A percentile compares a stretch with the other conserved stretches of the same genome.
These are phyloP conservation scores for Euphorbia celastroides DNA, from an alignment of 441 rosid genomes.

Conservation along the genomic window DNA sequence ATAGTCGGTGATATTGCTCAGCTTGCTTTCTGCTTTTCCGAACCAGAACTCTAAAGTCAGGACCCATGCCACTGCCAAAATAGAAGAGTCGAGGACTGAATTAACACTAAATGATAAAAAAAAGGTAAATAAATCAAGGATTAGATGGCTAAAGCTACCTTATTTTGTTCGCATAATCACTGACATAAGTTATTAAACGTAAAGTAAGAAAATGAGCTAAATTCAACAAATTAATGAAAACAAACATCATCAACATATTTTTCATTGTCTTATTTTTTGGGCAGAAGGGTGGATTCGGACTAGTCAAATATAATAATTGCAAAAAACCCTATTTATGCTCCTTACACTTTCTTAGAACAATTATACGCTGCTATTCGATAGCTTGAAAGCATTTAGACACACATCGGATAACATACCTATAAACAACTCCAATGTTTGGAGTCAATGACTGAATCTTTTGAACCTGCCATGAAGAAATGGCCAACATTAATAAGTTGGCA, in stretches of 20 bases:
- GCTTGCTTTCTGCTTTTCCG: constrained; percentile 99
- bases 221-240: neutral
- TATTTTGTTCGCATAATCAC: no score
- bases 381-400: neutral
- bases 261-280: neutral
- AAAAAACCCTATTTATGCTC: no score
- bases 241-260: neutral
- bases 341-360: neutral
- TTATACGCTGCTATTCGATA: neutral
- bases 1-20: constrained; percentile 85
- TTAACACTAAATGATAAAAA: neutral
- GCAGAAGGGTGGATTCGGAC: neutral
- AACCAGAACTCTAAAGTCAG: constrained; percentile 92
- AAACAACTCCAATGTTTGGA: constrained; percentile 95
- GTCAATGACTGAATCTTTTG: constrained; percentile 86
- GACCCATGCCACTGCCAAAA: constrained; percentile 93
- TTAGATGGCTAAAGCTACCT: no score
- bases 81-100: constrained; percentile 6
- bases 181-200: neutral
- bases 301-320: neutral
- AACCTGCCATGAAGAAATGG: constrained; percentile 41
- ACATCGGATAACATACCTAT: constrained; percentile 55
- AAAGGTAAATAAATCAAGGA: neutral
- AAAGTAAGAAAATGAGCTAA: neutral
- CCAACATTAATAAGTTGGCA: neutral